Evolutionary conservation across 2,329 filamentous ascomycete species (phyloP).

Genomic region (Chaetomium globosum): DNA sequence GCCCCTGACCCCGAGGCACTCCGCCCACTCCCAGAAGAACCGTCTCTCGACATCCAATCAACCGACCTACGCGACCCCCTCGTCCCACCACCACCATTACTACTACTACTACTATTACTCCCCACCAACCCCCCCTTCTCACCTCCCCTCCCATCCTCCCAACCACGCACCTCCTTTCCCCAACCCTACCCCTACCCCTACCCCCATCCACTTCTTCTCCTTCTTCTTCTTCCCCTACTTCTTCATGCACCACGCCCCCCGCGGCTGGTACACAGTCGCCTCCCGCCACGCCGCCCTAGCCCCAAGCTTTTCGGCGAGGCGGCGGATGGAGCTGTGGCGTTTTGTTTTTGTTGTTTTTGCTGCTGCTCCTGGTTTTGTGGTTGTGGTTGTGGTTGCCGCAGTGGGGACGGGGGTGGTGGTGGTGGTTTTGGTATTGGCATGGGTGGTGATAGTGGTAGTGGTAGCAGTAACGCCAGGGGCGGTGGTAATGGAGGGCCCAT

Average conservation of each 20-base stretch:
- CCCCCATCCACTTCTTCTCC: no score
- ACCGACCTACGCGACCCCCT: constrained; percentile 16
- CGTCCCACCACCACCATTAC: background rate
- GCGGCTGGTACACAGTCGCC: constrained; percentile 18
- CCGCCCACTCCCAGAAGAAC: no score
- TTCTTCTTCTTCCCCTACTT: background rate
- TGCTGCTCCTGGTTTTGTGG: background rate
- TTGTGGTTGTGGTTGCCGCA: background rate
- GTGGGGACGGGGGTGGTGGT: no score
- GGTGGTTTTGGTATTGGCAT: no score
- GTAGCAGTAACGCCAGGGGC: no score
- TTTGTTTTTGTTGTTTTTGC: background rate
- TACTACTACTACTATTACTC: background rate
- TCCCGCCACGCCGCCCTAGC: constrained; percentile 16
- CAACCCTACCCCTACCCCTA: no score
- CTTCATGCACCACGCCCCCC: constrained; percentile 2
- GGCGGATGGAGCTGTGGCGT: constrained; percentile 19
- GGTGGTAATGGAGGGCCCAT: no score
- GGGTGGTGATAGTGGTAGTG: no score
- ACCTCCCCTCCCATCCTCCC: no score
- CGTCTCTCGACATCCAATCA: background rate
- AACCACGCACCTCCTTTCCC: no score
- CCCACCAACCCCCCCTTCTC: no score
- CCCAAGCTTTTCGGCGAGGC: constrained; percentile 13
- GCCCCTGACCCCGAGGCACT: no score